Evolutionary conservation across 805 yeast species (phyloP).

Genomic region (Candida caryicola): DNA sequence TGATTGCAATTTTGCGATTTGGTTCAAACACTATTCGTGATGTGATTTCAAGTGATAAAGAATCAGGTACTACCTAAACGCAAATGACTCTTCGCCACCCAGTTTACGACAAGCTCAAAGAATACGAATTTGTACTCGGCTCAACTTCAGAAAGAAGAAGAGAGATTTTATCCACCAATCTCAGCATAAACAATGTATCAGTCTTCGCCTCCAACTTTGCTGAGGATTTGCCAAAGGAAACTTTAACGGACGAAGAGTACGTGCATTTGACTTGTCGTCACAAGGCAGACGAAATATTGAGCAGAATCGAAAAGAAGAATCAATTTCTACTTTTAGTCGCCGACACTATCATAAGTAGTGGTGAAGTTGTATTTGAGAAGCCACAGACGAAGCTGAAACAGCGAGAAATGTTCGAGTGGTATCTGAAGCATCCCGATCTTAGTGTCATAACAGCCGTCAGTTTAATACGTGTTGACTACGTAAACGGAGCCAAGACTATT

Average conservation of each 20-base stretch:
- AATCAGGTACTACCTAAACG: neutral
- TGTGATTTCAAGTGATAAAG: no score
- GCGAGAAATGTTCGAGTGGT: slow-evolving; percentile 26
- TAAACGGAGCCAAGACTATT: slow-evolving; percentile 1
- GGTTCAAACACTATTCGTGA: no score
- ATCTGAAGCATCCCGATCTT: slow-evolving; percentile 18
- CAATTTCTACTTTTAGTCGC: slow-evolving; percentile 52
- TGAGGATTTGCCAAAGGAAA: slow-evolving; percentile 65
- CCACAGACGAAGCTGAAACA: slow-evolving; percentile 46
- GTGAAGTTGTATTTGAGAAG: slow-evolving; percentile 70
- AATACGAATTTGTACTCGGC: slow-evolving; percentile 57
- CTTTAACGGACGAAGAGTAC: slow-evolving; percentile 49
- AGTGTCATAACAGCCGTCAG: slow-evolving; percentile 36
- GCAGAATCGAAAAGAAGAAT: slow-evolving; percentile 29
- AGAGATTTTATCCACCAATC: slow-evolving; percentile 58
- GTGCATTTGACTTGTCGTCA: slow-evolving; percentile 66
- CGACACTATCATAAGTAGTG: slow-evolving; percentile 71
- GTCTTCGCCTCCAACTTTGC: slow-evolving; percentile 67
- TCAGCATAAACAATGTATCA: slow-evolving; percentile 47
- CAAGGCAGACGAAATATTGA: slow-evolving; percentile 64
- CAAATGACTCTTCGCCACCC: slow-evolving; percentile 6
- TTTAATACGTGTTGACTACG: slow-evolving; percentile 17
- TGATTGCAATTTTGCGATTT: neutral
- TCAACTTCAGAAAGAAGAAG: slow-evolving; percentile 81
- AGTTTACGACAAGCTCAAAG: slow-evolving; percentile 21